Conservation (phyloP, 495 filamentous ascomycete species). For the Chaetomium cochliodes region DNA sequence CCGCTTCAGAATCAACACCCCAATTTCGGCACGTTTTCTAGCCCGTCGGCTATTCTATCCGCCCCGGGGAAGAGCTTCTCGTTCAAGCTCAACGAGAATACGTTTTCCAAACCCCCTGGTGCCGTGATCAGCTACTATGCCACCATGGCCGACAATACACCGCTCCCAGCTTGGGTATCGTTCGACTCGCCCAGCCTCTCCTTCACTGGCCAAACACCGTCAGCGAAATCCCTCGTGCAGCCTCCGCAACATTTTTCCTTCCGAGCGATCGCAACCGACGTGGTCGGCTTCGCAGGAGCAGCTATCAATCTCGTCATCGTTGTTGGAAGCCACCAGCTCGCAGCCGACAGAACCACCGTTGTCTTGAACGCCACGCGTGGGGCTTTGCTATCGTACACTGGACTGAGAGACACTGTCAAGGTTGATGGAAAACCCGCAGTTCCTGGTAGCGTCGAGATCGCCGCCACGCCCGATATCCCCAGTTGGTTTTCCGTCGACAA, state of each 20-base stretch:
- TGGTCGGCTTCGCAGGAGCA: conserved; percentile 69
- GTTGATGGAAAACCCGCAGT: conserved; percentile 59
- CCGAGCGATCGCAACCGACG: conserved; percentile 74
- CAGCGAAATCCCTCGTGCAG: conserved; percentile 57
- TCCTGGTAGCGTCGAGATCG: conserved; percentile 46
- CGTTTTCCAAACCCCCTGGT: conserved; percentile 37
- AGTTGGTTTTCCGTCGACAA: conserved; percentile 70
- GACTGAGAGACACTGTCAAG: conserved; percentile 54
- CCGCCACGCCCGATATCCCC: conserved; percentile 54
- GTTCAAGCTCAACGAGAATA: conserved; percentile 40
- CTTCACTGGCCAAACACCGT: conserved; percentile 74
- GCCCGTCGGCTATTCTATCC: conserved; percentile 40
- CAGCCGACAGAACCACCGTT: conserved; percentile 57
- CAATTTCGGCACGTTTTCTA: conserved; percentile 44
- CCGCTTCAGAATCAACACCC: conserved; percentile 41
- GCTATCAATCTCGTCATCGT: conserved; percentile 65
- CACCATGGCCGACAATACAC: conserved; percentile 70
- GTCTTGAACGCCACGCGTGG: conserved; percentile 60
- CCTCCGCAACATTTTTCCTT: conserved; percentile 72
- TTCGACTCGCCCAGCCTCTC: conserved; percentile 65
- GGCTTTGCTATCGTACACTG: conserved; percentile 53
- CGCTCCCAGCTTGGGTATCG: conserved; percentile 81
- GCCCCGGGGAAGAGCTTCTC: conserved; percentile 40
- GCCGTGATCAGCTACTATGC: conserved; percentile 64
- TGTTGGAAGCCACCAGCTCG: conserved; percentile 66